These are phyloP conservation scores for Glycine tomentella DNA, from an alignment of 306 rosid species.

Conservation along the genomic window DNA sequence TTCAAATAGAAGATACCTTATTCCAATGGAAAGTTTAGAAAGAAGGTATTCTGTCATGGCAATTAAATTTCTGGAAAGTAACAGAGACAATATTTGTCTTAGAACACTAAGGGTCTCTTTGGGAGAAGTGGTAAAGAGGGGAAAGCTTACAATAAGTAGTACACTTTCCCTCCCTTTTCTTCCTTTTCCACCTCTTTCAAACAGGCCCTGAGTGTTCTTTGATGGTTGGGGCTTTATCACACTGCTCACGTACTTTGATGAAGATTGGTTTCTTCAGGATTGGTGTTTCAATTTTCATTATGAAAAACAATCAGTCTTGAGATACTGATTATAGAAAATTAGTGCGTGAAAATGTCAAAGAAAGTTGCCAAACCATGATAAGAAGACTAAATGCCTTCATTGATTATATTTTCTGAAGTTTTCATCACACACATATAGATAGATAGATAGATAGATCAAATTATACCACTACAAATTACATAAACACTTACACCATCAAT, in stretches of 20 bases:
- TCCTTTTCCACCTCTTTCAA: conserved; percentile 53
- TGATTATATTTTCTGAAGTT: conserved; percentile 17
- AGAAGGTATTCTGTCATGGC: conserved; percentile 30
- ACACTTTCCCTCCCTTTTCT: conserved; percentile 35
- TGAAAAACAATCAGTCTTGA: conserved; percentile 20
- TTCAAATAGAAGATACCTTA: conserved; percentile 4
- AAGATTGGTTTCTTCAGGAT: conserved; percentile 33
- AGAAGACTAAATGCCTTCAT: conserved; percentile 3
- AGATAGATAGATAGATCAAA: not conserved
- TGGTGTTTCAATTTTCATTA: conserved; percentile 18
- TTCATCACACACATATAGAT: not conserved
- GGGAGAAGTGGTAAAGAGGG: conserved; percentile 51
- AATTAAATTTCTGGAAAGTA: conserved; percentile 34
- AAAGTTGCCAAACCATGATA: not conserved
- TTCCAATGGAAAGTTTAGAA: not conserved
- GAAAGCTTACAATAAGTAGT: conserved; percentile 27
- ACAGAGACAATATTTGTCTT: conserved; percentile 26
- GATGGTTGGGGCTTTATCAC: conserved; percentile 29
- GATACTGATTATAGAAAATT: conserved; percentile 3
- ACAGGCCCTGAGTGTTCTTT: conserved; percentile 48
- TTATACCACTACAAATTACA: not conserved
- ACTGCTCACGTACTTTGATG: not conserved
- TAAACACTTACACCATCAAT: not conserved
- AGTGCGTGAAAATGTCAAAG: conserved; percentile 12
- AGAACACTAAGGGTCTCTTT: conserved; percentile 54